Evolutionary conservation across 2,329 filamentous ascomycete genomes (phyloP).

Genomic region (Xylariales sp.): DNA sequence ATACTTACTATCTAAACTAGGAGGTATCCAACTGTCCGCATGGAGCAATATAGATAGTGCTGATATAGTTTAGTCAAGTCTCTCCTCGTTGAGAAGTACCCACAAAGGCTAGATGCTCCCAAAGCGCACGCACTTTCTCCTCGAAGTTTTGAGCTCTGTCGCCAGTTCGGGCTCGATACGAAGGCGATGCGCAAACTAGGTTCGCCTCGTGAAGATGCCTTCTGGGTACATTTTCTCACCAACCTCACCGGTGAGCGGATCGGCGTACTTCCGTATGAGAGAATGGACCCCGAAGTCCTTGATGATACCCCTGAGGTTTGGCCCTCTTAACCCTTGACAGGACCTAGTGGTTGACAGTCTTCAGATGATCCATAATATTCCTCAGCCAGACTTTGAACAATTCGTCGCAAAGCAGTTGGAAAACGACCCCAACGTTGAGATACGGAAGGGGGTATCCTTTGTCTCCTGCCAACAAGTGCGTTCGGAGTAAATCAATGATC

Average conservation of each 20-base stretch:
- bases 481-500: background rate
- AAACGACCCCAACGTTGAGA: constrained; percentile 22
- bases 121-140: constrained; percentile 27
- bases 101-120: constrained; percentile 23
- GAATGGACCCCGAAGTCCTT: constrained; percentile 28
- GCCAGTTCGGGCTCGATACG: constrained; percentile 25
- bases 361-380: constrained; percentile 38
- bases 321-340: background rate
- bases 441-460: constrained; percentile 29
- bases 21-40: constrained; percentile 11
- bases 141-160: constrained; percentile 24
- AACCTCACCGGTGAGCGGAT: constrained; percentile 30
- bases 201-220: constrained; percentile 27
- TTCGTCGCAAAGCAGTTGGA: constrained; percentile 23
- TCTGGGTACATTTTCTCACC: constrained; percentile 36
- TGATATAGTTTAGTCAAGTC: constrained; percentile 19
- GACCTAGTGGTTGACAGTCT: background rate
- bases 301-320: constrained; percentile 29
- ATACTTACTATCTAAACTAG: constrained; percentile 27
- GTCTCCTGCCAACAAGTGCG: constrained; percentile 28
- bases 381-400: constrained; percentile 36
- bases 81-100: constrained; percentile 28
- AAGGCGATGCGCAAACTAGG: constrained; percentile 24
- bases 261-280: constrained; percentile 30
- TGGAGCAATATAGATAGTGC: background rate